Conservation (phyloP, 768 basidiomycete species). For the Boletus tomentosulus region DNA sequence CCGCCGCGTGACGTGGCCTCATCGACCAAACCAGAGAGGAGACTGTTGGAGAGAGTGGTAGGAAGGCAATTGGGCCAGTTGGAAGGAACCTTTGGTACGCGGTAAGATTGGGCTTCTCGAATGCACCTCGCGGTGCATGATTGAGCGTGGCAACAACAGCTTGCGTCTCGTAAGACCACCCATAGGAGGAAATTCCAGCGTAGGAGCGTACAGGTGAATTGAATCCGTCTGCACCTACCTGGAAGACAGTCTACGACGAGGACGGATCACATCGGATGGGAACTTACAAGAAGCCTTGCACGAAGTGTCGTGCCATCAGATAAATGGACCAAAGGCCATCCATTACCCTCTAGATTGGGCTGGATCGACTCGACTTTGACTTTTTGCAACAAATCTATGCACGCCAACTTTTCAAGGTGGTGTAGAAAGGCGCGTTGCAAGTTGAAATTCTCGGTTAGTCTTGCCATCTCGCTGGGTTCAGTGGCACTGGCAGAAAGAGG, state of each 20-base stretch:
- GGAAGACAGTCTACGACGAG: background rate
- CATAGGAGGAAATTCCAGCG: constrained; percentile 80
- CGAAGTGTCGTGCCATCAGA: constrained; percentile 63
- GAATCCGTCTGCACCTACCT: constrained; percentile 95
- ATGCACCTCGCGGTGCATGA: constrained; percentile 62
- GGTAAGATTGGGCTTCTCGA: constrained; percentile 64
- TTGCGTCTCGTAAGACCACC: constrained; percentile 88
- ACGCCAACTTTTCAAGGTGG: constrained; percentile 48
- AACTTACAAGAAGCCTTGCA: constrained; percentile 69
- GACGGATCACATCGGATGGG: background rate
- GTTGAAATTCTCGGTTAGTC: constrained; percentile 89
- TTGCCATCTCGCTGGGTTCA: constrained; percentile 58
- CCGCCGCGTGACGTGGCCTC: constrained; percentile 66
- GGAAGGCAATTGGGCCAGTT: constrained; percentile 92
- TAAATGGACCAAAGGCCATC: constrained; percentile 79
- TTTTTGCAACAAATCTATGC: constrained; percentile 65
- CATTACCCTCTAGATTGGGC: constrained; percentile 41
- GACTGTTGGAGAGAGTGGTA: constrained; percentile 73
- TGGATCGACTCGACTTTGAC: constrained; percentile 71
- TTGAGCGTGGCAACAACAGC: constrained; percentile 86
- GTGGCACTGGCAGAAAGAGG: constrained; percentile 23
- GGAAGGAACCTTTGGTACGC: constrained; percentile 95
- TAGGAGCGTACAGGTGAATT: constrained; percentile 91
- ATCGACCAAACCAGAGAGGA: constrained; percentile 97
- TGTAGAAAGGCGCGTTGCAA: constrained; percentile 80